phyloP scores from a whole-genome alignment of 2,329 filamentous ascomycete genomes.

The Aureobasidium sp. region DNA sequence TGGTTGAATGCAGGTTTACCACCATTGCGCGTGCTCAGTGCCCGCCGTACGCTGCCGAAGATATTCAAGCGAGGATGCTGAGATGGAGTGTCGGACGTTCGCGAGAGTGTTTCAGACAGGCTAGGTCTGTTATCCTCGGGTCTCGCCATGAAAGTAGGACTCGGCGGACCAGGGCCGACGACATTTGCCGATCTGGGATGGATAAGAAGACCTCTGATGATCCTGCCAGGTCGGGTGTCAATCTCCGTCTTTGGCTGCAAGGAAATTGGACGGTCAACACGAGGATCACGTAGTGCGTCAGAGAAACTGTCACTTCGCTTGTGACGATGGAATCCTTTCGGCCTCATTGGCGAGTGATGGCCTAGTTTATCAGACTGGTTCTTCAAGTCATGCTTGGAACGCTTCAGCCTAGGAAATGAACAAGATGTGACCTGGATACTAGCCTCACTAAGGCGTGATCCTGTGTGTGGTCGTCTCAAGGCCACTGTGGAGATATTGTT shows the following conservation, averaged over 20 bases:
- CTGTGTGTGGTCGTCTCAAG: background rate
- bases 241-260: background rate
- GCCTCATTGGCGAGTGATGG: background rate
- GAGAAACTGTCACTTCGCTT: slow-evolving; percentile 82
- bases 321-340: slow-evolving; percentile 45
- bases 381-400: slow-evolving; percentile 5
- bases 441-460: slow-evolving; percentile 32
- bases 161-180: slow-evolving; percentile 42
- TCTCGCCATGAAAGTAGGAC: slow-evolving; percentile 28
- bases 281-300: slow-evolving; percentile 68
- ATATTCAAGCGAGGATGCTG: slow-evolving; percentile 7
- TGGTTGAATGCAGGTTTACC: slow-evolving; percentile 11
- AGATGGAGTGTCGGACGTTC: background rate
- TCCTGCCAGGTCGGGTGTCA: slow-evolving; percentile 51
- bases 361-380: background rate
- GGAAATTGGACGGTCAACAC: slow-evolving; percentile 42
- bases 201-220: slow-evolving; percentile 78
- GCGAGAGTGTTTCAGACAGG: background rate
- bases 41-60: slow-evolving; percentile 47
- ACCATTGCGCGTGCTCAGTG: slow-evolving; percentile 50
- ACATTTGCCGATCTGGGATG: slow-evolving; percentile 78
- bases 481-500: background rate
- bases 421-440: slow-evolving; percentile 53
- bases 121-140: background rate
- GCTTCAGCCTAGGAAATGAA: slow-evolving; percentile 43